Evolutionary conservation across 2,329 filamentous ascomycete genomes (phyloP), one percentile per base, ranked within the genome.

Genomic region (Scytalidium sp.): DNA sequence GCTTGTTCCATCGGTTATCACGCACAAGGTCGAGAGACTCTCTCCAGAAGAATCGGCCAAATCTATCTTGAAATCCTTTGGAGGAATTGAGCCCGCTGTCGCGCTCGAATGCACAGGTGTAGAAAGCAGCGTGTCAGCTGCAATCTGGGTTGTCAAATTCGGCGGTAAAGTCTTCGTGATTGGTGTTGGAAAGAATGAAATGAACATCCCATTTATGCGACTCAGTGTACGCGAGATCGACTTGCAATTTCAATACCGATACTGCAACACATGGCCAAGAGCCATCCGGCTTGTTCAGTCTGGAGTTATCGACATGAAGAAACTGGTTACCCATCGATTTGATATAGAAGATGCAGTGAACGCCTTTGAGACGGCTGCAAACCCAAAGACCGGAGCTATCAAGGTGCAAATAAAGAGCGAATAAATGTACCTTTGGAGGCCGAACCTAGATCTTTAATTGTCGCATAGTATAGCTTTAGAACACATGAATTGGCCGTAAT

Each of bases 81-180:
- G 86, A 25, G 89, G 88, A 21, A 75, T 93, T 58, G 89, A 96
- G 72, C 91, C 93, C 0, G 80, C 85, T 17, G 75, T 96, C 47
- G 85, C 85, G 11, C 80, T 97, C 71, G 93, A 97, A 72, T 97
- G 93, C 75, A 97, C 94, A 0, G 94, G 94, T 45, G 90, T 96
- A 15, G 92, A 97, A 76, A 90, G 85, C 72, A 92, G 87, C 68
- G 88, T 97, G 63, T 83, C 84, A 5, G 79, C 88, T 22, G 90
- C 91, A 47, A 93, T 97, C 67, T 94, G 92, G 80, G 85, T 89
- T 9, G 83, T 88, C 67, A 95, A 93, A 73, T 97, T 97, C 64
- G 94, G 93, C 57, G 93, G 94, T 61, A 96, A 95, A 72, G 93
- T 97, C 47, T 97, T 97, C 66, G 87, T 97, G 56, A 95, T 97